Base-by-base conservation (phyloP, 1,139 yeast species). In the Geotrichum citri-aurantii region DNA sequence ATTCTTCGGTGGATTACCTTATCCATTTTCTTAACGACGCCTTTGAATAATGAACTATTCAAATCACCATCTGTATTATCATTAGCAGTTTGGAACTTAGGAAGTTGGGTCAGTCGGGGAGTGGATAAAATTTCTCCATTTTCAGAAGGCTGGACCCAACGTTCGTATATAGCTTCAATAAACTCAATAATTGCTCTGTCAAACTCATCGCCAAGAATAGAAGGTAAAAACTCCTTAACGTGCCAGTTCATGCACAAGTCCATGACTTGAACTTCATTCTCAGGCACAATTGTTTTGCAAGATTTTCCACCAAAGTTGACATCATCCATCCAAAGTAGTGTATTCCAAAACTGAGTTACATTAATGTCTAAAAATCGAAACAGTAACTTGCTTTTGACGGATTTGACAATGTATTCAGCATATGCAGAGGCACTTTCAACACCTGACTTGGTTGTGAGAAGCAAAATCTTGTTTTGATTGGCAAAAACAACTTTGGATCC, bases 301-400 rank as follows among this genome's bases (percentile, higher is more conserved):
- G 85, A 84, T 60, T 91, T 78, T 4, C 99, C 99, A 50, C 96
- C 89, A 71, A 78, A 91, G 68, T 95, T 95, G 66, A 81, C 84
- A 65, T 86, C 85, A 70, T 95, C 97, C 96, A 92, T 89, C 98
- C 99, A 95, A 3, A 93, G 76, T 62, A 95, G 76, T 19, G 88
- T 69, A 71, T 93, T 97, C 99, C 99, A 93, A 68, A 90, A 92
- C 65, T 84, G 84, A 17, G 79, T 80, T 53, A 93, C 86, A 33
- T 77, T 76, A 65, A 95, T 74, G 65, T 92, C 97, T 65, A 95
- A 75, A 70, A 85, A 91, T 65, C 86, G 84, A 73, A 93, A 93
- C 63, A 91, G 73, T 0, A 96, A 95, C 66, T 85, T 88, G 0
- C 90, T 79, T 65, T 97, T 79, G 5, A 92, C 83, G 1, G 95